Evolutionary conservation across 177 flowering plant species (phyloP).

Genomic region (Vitis hybrid): DNA sequence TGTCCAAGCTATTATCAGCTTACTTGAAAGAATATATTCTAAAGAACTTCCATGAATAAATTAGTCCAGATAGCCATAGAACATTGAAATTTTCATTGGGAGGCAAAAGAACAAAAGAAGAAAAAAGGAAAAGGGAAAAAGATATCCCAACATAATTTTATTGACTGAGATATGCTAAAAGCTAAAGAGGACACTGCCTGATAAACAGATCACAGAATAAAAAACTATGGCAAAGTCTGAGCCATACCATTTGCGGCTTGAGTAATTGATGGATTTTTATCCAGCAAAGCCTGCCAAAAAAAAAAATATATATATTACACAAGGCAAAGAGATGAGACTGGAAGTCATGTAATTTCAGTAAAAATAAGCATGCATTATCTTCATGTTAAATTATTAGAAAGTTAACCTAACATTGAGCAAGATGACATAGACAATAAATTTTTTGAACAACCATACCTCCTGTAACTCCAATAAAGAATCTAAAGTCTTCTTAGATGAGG

Average conservation of each 20-base stretch:
- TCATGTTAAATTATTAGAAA: background rate
- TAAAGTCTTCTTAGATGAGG: constrained; percentile 62
- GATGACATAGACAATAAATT: too few species aligned
- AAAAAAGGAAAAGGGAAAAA: background rate
- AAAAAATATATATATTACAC: background rate
- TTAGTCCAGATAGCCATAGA: too few species aligned
- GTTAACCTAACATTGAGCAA: too few species aligned
- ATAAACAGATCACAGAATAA: background rate
- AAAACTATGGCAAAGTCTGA: background rate
- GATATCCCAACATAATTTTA: background rate
- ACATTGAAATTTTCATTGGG: background rate
- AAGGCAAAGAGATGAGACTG: background rate
- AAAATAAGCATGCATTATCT: background rate
- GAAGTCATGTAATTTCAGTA: background rate
- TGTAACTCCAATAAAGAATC: constrained; percentile 69
- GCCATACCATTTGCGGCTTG: constrained; percentile 56
- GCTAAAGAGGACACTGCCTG: background rate
- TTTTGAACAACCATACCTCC: constrained; percentile 44
- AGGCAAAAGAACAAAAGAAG: background rate
- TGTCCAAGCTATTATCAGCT: too few species aligned
- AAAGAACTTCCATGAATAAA: too few species aligned
- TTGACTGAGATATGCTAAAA: background rate
- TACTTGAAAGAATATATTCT: too few species aligned
- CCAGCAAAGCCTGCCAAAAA: constrained; percentile 63
- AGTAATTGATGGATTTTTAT: constrained; percentile 66